Conservation (phyloP, 1,284 basidiomycete genomes). For the Serendipita sp. region DNA sequence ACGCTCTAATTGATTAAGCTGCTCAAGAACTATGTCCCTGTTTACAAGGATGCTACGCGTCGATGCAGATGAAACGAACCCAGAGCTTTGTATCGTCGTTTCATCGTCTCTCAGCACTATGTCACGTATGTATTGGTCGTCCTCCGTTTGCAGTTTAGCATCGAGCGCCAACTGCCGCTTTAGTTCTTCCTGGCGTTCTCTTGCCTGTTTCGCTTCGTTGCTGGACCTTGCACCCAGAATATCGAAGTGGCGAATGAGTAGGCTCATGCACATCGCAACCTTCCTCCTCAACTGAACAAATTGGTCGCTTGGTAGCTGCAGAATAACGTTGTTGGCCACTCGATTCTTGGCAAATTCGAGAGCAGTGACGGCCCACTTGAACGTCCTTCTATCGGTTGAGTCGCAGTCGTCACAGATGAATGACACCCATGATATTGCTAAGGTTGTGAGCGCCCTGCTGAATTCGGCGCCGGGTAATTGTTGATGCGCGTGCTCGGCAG, state of each 20-base stretch:
- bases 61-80: conserved; percentile 23
- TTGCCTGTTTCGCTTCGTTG: conserved; percentile 78
- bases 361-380: conserved; percentile 96
- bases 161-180: conserved; percentile 46
- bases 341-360: conserved; percentile 87
- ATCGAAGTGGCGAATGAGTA: conserved; percentile 95
- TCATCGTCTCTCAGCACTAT: conserved; percentile 18
- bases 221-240: conserved; percentile 87
- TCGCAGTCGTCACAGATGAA: conserved; percentile 99
- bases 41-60: conserved; percentile 47
- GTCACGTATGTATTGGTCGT: conserved; percentile 25
- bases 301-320: conserved; percentile 77
- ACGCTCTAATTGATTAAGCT: conserved; percentile 51
- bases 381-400: conserved; percentile 89
- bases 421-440: conserved; percentile 93
- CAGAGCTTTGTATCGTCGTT: conserved; percentile 11
- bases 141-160: conserved; percentile 30
- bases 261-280: conserved; percentile 91
- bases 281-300: conserved; percentile 82
- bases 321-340: conserved; percentile 81
- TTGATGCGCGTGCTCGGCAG: conserved; percentile 87
- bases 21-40: conserved; percentile 52
- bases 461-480: conserved; percentile 61
- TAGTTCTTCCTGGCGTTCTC: conserved; percentile 66
- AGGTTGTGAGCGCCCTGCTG: conserved; percentile 67